A percentile compares a stretch with the other conserved stretches of the same genome.
These are phyloP conservation scores for Phytophthora hybrid DNA, from an alignment of 352 stramenopile genomes.

Conservation along the genomic window DNA sequence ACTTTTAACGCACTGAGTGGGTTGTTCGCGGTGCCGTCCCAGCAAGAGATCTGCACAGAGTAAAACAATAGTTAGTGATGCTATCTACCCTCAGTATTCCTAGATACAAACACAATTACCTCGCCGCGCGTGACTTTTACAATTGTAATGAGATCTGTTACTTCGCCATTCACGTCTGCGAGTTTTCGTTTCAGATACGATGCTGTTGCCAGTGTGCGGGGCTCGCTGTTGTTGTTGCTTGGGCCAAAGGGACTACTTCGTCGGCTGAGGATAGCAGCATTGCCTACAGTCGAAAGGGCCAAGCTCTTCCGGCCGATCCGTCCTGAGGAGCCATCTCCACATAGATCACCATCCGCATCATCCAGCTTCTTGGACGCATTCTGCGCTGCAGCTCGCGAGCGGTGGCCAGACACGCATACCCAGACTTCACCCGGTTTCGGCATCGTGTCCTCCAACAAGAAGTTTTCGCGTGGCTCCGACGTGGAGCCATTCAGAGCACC, in stretches of 20 bases:
- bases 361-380: constrained; percentile 47
- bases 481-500: constrained; percentile 50
- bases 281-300: constrained; percentile 29
- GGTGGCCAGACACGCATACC: constrained; percentile 70
- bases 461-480: constrained; percentile 54
- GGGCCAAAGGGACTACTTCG: constrained; percentile 43
- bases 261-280: constrained; percentile 40
- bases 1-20: constrained; percentile 53
- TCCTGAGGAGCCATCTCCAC: constrained; percentile 9
- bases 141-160: constrained; percentile 78
- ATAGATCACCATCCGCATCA: constrained; percentile 1
- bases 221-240: constrained; percentile 30
- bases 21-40: constrained; percentile 62
- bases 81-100: not conserved
- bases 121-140: constrained; percentile 78
- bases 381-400: constrained; percentile 41
- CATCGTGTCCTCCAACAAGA: constrained; percentile 80
- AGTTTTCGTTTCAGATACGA: constrained; percentile 59
- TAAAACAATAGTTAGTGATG: not conserved
- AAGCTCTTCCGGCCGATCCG: constrained; percentile 31
- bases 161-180: constrained; percentile 49
- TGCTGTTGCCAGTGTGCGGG: constrained; percentile 44
- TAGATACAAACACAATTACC: constrained; percentile 27
- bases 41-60: constrained; percentile 62
- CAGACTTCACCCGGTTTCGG: constrained; percentile 81